Conservation (phyloP, 2,329 filamentous ascomycete genomes). For the Nannizziopsis barbatae region DNA sequence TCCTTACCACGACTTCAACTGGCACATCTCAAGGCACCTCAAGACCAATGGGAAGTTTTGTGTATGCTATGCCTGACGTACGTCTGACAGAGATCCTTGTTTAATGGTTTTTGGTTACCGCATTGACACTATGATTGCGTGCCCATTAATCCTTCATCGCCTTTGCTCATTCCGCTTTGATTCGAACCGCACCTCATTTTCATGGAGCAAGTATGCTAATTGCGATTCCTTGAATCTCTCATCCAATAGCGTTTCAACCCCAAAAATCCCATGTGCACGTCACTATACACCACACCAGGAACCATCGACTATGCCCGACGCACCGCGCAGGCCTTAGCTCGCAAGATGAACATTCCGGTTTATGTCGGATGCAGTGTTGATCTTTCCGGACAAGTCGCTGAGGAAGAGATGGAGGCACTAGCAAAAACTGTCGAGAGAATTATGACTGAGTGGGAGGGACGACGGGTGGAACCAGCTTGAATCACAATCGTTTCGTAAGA, state of each 20-base stretch:
- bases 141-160: not conserved
- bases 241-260: constrained; percentile 30
- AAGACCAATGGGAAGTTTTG: constrained; percentile 69
- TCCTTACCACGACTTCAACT: constrained; percentile 45
- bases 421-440: constrained; percentile 61
- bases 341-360: constrained; percentile 59
- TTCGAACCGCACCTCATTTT: not conserved
- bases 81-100: too few species aligned
- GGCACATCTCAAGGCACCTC: constrained; percentile 31
- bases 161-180: not conserved
- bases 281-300: constrained; percentile 59
- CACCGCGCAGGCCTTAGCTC: constrained; percentile 71
- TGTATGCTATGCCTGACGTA: constrained; percentile 89
- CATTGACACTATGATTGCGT: too few species aligned
- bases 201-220: constrained; percentile 1
- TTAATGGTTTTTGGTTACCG: too few species aligned
- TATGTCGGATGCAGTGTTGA: constrained; percentile 86
- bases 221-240: not conserved
- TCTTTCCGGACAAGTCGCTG: constrained; percentile 66
- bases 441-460: constrained; percentile 37
- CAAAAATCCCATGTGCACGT: constrained; percentile 56
- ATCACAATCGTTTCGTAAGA: not conserved
- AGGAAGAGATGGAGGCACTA: constrained; percentile 91
- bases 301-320: constrained; percentile 80
- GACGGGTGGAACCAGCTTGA: not conserved